Percentiles rank a stretch among this genome's conserved stretches.
These are phyloP conservation scores for Leccinum pellstonianum DNA, from an alignment of 768 basidiomycete genomes.

Conservation along the genomic window DNA sequence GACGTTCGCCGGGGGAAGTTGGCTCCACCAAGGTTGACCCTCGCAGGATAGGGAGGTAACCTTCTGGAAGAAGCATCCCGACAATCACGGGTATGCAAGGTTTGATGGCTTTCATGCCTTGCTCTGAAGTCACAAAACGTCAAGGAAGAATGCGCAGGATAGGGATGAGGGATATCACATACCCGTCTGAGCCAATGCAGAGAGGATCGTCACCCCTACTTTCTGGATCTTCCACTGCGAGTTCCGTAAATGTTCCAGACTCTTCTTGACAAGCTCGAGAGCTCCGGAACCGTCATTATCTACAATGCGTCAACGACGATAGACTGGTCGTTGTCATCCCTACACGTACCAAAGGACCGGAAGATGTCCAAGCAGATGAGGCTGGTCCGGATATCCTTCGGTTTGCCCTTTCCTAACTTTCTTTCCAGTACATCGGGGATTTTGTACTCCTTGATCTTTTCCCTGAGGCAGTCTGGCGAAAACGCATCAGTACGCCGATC, in stretches of 20 bases:
- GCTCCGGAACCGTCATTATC: neutral
- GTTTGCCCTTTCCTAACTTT: conserved; percentile 17
- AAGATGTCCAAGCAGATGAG: conserved; percentile 26
- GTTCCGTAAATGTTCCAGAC: conserved; percentile 7
- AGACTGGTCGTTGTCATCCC: no score
- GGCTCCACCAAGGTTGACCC: neutral
- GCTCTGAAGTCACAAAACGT: neutral
- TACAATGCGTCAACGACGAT: neutral
- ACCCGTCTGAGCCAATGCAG: conserved; percentile 23
- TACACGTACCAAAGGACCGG: conserved; percentile 19
- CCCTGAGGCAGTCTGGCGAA: conserved; percentile 15
- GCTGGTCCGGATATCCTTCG: conserved; percentile 22
- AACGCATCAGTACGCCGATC: neutral
- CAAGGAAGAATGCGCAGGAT: neutral
- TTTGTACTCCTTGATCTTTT: conserved; percentile 12
- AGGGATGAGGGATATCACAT: neutral
- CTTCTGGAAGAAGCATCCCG: neutral
- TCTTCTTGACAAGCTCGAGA: neutral
- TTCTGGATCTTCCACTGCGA: conserved; percentile 22
- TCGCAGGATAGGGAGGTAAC: neutral
- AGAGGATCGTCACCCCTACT: conserved; percentile 25
- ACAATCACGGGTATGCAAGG: neutral
- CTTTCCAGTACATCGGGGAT: conserved; percentile 20
- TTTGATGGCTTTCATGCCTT: neutral
- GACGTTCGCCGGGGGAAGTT: neutral